These are phyloP conservation scores for Trametopsis cervina DNA, from an alignment of 768 basidiomycete species.

Conservation along the genomic window DNA sequence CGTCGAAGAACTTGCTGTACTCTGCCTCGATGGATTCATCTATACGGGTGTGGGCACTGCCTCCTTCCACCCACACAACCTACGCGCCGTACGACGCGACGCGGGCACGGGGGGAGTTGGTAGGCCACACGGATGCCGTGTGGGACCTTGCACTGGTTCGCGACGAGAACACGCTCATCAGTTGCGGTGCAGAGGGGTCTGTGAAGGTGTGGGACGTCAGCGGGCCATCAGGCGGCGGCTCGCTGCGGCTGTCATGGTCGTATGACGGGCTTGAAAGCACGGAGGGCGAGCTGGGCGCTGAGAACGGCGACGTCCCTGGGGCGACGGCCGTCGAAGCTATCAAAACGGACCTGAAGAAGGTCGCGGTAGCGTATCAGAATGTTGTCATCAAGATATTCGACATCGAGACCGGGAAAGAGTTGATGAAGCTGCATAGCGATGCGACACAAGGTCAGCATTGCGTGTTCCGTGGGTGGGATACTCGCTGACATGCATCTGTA, in stretches of 20 bases:
- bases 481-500: slow-evolving; percentile 1
- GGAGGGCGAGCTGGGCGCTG: slow-evolving; percentile 43
- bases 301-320: slow-evolving; percentile 39
- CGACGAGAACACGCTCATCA: slow-evolving; percentile 79
- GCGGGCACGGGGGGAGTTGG: slow-evolving; percentile 67
- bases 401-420: slow-evolving; percentile 80
- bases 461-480: not conserved
- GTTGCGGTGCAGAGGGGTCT: slow-evolving; percentile 84
- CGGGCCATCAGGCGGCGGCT: slow-evolving; percentile 54
- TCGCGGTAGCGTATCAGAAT: slow-evolving; percentile 88
- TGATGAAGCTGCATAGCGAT: slow-evolving; percentile 53
- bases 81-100: slow-evolving; percentile 89
- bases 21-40: slow-evolving; percentile 93
- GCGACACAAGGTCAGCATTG: slow-evolving; percentile 45
- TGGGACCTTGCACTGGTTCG: slow-evolving; percentile 91
- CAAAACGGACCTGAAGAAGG: slow-evolving; percentile 75
- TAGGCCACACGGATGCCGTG: slow-evolving; percentile 92
- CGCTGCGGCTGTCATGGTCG: slow-evolving; percentile 72
- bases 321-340: slow-evolving; percentile 83
- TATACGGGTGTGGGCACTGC: slow-evolving; percentile 86
- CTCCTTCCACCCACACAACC: slow-evolving; percentile 69
- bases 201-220: slow-evolving; percentile 94
- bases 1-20: slow-evolving; percentile 71
- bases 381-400: slow-evolving; percentile 88
- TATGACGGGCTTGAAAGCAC: slow-evolving; percentile 61